Percentiles rank a stretch among this genome's conserved stretches.
phyloP scores from a whole-genome alignment of 768 basidiomycete species.

The Podaxis sp. region DNA sequence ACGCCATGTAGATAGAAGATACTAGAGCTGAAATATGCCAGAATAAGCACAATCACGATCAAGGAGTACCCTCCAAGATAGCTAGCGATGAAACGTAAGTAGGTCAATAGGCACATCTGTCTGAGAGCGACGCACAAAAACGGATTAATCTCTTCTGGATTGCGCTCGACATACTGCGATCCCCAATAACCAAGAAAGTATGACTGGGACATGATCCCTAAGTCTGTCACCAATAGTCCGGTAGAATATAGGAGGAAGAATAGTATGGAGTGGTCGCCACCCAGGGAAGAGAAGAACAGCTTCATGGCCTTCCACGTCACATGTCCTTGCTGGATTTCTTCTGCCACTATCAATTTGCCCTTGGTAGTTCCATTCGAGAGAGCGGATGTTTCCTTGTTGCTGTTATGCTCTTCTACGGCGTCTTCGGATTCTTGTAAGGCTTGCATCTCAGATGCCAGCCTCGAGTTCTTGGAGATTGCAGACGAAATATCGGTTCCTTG shows the following conservation, averaged over 20 bases:
- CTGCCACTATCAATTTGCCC: conserved; percentile 60
- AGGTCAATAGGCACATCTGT: conserved; percentile 31
- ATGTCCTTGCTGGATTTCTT: conserved; percentile 59
- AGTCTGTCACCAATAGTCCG: conserved; percentile 25
- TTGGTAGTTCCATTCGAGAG: conserved; percentile 22
- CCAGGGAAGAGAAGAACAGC: conserved; percentile 33
- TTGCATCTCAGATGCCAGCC: conserved; percentile 30
- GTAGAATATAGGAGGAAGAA: conserved; percentile 30
- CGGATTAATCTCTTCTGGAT: conserved; percentile 23
- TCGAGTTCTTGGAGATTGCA: conserved; percentile 40
- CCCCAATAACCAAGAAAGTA: conserved; percentile 47
- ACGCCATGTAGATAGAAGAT: conserved; percentile 46
- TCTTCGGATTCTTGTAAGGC: conserved; percentile 24
- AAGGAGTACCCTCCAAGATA: conserved; percentile 37
- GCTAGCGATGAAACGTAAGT: conserved; percentile 27
- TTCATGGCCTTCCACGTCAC: conserved; percentile 49
- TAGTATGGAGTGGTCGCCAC: conserved; percentile 28
- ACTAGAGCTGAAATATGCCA: conserved; percentile 33
- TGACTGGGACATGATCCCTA: conserved; percentile 28
- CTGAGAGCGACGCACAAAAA: conserved; percentile 33
- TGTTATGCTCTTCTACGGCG: conserved; percentile 26
- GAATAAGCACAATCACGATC: conserved; percentile 15
- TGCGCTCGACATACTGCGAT: conserved; percentile 33
- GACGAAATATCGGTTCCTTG: conserved; percentile 51
- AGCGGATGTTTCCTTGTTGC: conserved; percentile 16